phyloP scores from a whole-genome alignment of 148 eudicot species.

The Vaccinium darrowii region DNA sequence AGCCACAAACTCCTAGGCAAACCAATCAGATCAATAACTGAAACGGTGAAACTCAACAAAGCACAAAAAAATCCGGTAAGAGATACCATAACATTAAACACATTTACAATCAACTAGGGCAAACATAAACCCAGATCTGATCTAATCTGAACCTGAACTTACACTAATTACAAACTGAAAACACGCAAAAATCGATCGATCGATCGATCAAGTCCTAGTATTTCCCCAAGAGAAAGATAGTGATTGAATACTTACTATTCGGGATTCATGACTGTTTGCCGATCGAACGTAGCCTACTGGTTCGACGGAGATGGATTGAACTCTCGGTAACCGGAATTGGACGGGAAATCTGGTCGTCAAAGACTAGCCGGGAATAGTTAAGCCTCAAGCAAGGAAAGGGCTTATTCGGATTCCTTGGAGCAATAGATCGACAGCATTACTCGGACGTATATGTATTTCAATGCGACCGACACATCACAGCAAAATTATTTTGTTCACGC shows the following conservation, averaged over 20 bases:
- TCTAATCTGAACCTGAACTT: neutral
- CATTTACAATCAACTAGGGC: neutral
- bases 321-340: neutral
- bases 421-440: neutral
- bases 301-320: neutral
- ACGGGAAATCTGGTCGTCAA: neutral
- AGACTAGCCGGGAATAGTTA: neutral
- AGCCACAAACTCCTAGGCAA: neutral
- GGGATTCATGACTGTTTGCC: constrained; percentile 13
- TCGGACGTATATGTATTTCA: neutral
- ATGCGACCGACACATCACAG: neutral
- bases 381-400: neutral
- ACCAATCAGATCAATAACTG: constrained; percentile 11
- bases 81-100: neutral
- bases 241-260: constrained; percentile 15
- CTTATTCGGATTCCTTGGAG: neutral
- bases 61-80: neutral
- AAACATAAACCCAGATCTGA: constrained; percentile 13
- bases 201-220: neutral
- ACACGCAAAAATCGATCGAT: neutral
- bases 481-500: neutral
- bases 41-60: neutral
- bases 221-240: neutral
- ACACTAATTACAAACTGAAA: no score
- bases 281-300: neutral